Percentiles rank a stretch among this genome's conserved stretches.
Conservation (phyloP, 2,329 filamentous ascomycete species). For the Proliferodiscus dingleyae region DNA sequence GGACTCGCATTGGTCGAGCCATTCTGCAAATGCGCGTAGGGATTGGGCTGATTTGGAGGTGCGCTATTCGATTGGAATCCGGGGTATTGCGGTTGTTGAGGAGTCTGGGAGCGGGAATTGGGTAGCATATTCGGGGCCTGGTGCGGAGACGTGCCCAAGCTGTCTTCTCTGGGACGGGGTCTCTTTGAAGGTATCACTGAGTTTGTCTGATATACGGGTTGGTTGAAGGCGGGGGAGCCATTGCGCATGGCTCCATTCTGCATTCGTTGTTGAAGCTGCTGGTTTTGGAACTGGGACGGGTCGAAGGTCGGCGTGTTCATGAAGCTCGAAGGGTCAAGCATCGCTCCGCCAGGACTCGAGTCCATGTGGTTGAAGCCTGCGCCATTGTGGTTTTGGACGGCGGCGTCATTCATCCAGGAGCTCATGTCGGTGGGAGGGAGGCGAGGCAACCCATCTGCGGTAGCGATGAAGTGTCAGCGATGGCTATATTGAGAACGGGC, state of each 20-base stretch:
- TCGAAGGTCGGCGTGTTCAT: constrained; percentile 58
- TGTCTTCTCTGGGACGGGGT: constrained; percentile 75
- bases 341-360: constrained; percentile 49
- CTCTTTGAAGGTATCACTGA: constrained; percentile 87
- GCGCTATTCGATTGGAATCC: constrained; percentile 62
- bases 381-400: constrained; percentile 65
- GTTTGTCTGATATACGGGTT: constrained; percentile 77
- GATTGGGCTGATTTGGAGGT: constrained; percentile 57
- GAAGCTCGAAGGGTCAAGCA: constrained; percentile 63
- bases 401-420: constrained; percentile 67
- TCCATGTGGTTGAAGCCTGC: constrained; percentile 63
- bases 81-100: constrained; percentile 69
- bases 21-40: constrained; percentile 79
- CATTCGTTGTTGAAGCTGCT: constrained; percentile 52
- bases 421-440: constrained; percentile 55
- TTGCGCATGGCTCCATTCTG: constrained; percentile 83
- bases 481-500: constrained; percentile 13
- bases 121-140: constrained; percentile 70
- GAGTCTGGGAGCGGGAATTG: constrained; percentile 86
- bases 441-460: constrained; percentile 31
- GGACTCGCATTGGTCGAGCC: constrained; percentile 81
- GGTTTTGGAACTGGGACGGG: constrained; percentile 45
- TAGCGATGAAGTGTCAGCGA: constrained; percentile 27
- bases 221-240: constrained; percentile 72
- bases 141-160: constrained; percentile 74